Percentiles rank a stretch among this genome's conserved stretches.
These are phyloP conservation scores for Staphylotrichum longicolle DNA, from an alignment of 495 filamentous ascomycete genomes.

Conservation along the genomic window DNA sequence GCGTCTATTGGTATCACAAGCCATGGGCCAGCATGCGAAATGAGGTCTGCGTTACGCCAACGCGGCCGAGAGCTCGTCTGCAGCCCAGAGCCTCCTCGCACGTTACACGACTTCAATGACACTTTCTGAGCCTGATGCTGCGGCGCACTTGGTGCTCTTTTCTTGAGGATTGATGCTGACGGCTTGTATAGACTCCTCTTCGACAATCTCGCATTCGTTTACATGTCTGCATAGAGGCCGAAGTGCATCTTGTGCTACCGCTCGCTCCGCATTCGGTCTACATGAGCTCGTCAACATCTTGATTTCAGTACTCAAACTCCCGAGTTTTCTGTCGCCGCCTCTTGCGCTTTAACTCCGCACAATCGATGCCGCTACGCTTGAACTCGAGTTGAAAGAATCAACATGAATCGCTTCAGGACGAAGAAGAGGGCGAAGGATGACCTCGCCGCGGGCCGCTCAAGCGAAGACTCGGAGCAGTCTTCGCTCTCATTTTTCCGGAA, in stretches of 20 bases:
- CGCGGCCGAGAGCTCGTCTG: constrained; percentile 19
- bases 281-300: background rate
- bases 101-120: constrained; percentile 11
- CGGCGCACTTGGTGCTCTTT: background rate
- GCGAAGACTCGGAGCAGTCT: constrained; percentile 50
- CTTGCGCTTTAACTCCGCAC: background rate
- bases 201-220: background rate
- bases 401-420: constrained; percentile 74
- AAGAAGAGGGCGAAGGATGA: constrained; percentile 67
- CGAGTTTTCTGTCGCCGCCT: too few species aligned
- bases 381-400: constrained; percentile 10
- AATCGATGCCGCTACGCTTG: background rate
- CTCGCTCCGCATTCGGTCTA: background rate
- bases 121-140: background rate
- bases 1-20: background rate
- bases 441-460: constrained; percentile 44
- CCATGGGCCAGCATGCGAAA: constrained; percentile 1
- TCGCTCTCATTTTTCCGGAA: constrained; percentile 52
- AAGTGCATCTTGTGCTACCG: background rate
- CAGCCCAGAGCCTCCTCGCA: constrained; percentile 7
- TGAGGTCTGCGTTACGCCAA: constrained; percentile 4
- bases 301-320: background rate
- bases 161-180: background rate
- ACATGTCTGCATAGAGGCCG: background rate
- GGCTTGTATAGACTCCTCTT: background rate